Base-by-base conservation (phyloP, 768 basidiomycete genomes). In the Boletus rubroflammeus region DNA sequence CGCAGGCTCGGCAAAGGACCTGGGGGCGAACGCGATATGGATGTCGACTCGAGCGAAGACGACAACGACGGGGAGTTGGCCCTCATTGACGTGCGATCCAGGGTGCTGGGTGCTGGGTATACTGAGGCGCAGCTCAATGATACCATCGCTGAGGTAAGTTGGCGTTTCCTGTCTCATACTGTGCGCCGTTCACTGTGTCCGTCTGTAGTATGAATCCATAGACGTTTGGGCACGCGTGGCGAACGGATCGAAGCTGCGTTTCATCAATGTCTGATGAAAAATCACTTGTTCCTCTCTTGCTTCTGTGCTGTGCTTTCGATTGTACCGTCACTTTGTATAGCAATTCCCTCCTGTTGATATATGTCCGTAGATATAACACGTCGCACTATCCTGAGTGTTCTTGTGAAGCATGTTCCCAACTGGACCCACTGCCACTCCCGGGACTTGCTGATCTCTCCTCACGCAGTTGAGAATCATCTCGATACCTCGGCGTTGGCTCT, bases 81-180 rank as follows among this genome's bases (percentile, higher is more conserved):
- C 8, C 84, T 99, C 78, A 81, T 91, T 39, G 93, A 98, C 59
- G 83, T 98, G 53, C 83, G 95, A 31, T 84, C 87, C 44, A 83
- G 94, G 36, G 87, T 98, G 11, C 72, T 95, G 53, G 85, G 84
- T 43, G 85, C 84, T 60, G 95, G 95, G 17, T 97, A 88, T 72
- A 98, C 93, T 14, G 96, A 99, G 68, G 84, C 80, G 2, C 89
- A 93, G 71, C 78, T 99, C 14, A 90, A 88, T 77, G 86, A 91
- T 57, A 90, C 92, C 1, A 87, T 98, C 47, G 63, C 77, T 17
- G 79, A 88, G 77, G 94, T 94, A 65, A 69, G 84, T 67, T 48
- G 19, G 25, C 15, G 0, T 50, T 40, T 48, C 55, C 14, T 23
- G 21, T 56, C 50, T 50, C 25, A 39, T 47, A 44, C 44, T 28